Evolutionary conservation across 441 rosid genomes (phyloP), one percentile per base, ranked within the genome.

Genomic region (Capsella rubella): DNA sequence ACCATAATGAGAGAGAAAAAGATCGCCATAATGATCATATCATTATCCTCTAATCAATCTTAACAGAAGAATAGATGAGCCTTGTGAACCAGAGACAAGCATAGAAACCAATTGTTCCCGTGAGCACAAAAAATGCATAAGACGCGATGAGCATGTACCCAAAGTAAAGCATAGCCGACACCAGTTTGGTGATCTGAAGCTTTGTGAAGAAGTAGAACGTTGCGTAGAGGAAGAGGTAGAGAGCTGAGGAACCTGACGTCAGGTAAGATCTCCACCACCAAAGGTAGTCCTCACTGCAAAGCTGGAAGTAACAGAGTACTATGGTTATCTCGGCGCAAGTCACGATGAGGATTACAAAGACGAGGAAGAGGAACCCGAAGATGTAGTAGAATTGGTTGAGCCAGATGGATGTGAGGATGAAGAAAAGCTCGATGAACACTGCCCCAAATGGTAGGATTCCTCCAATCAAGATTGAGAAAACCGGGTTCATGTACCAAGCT

Each of bases 221-320:
- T 0, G 92, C 92, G 5, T 87, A 87, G 40, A 86, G 86, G 79
- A 87, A 86, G 64, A 86, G 86, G 66, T 86, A 87, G 1, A 87
- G 61, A 4, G 90, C 90, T 1, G 92, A 86, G n/a, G 92, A 87
- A 51, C 90, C 92, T 21, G 92, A 83, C 8, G 90, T 87, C 5
- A 87, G 82, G 72, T 87, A 87, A 9, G 92, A 87, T 56, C 92
- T 87, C 92, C 92, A 87, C 92, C 92, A 87, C 89, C 91, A 87
- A 0, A 83, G 83, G 53, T 87, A 87, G 67, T 87, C 92, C 54
- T 87, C 90, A 32, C 89, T 87, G 82, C 92, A 87, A 28, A 87
- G 81, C 82, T 87, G 89, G 84, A 86, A 87, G 80, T 87, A 87
- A 81, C 89, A 87, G 59, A 87, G 92, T 28, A 87, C 92, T 18